These are phyloP conservation scores for Edaphochlamys debaryana DNA, from an alignment of 139 green algal genomes.

Conservation along the genomic window DNA sequence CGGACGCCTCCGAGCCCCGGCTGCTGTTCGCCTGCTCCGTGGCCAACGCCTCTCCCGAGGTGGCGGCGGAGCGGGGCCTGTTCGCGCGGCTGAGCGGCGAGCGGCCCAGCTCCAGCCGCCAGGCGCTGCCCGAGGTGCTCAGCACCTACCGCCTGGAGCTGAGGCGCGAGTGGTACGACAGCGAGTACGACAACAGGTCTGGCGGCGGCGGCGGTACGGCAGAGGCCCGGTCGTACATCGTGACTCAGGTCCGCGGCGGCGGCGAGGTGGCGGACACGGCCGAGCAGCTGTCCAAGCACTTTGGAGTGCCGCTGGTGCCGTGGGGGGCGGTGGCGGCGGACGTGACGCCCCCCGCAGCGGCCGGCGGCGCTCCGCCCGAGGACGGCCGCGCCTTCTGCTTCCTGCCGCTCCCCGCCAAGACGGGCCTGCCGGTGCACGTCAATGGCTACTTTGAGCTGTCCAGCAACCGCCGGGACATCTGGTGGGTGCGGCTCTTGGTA, in stretches of 20 bases:
- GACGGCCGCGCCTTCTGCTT: constrained; percentile 84
- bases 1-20: background rate
- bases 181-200: no score
- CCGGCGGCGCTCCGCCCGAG: constrained; percentile 50
- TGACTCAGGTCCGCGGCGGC: constrained; percentile 58
- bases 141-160: constrained; percentile 29
- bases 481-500: constrained; percentile 37
- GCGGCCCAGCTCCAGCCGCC: background rate
- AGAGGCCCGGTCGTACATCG: constrained; percentile 49
- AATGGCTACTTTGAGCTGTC: constrained; percentile 89
- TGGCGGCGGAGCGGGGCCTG: constrained; percentile 43
- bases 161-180: constrained; percentile 11
- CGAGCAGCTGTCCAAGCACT: constrained; percentile 43
- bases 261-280: constrained; percentile 49
- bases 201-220: constrained; percentile 20
- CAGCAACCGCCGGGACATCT: constrained; percentile 78
- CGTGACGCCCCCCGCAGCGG: constrained; percentile 49
- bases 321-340: constrained; percentile 77
- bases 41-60: constrained; percentile 21
- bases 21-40: constrained; percentile 38
- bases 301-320: constrained; percentile 68
- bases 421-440: constrained; percentile 76
- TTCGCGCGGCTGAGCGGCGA: constrained; percentile 50
- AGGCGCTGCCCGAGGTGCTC: constrained; percentile 5
- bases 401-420: constrained; percentile 78